These are phyloP conservation scores for Cordyceps militaris DNA, from an alignment of 2,329 filamentous ascomycete genomes.

Conservation along the genomic window DNA sequence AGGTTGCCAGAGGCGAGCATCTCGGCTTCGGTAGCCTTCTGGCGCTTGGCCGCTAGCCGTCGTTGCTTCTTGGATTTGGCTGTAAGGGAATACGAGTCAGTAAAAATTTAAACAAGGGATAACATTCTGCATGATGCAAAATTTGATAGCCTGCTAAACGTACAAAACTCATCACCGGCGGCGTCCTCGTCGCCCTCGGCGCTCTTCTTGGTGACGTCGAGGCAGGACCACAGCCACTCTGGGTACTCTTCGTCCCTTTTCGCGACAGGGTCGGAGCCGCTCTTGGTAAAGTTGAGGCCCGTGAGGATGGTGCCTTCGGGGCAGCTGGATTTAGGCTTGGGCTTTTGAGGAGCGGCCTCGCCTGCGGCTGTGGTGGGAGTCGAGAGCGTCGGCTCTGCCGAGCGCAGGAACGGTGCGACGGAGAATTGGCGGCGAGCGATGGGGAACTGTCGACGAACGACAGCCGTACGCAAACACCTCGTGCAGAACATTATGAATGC, in stretches of 20 bases:
- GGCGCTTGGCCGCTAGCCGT: slow-evolving; percentile 59
- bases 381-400: slow-evolving; percentile 31
- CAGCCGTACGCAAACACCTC: slow-evolving; percentile 42
- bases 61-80: slow-evolving; percentile 83
- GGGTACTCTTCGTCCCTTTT: slow-evolving; percentile 71
- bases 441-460: slow-evolving; percentile 25
- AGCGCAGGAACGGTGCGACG: slow-evolving; percentile 28
- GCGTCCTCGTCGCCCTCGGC: slow-evolving; percentile 43
- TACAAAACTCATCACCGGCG: slow-evolving; percentile 74
- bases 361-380: slow-evolving; percentile 27
- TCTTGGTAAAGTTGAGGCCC: slow-evolving; percentile 74
- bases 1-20: slow-evolving; percentile 60
- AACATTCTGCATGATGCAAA: not conserved
- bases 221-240: slow-evolving; percentile 68
- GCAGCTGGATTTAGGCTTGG: slow-evolving; percentile 42
- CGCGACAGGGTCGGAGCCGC: slow-evolving; percentile 64
- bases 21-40: slow-evolving; percentile 48
- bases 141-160: slow-evolving; percentile 26
- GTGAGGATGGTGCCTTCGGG: slow-evolving; percentile 62
- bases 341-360: slow-evolving; percentile 22
- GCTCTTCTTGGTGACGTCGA: slow-evolving; percentile 54
- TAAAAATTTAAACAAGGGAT: too few species aligned
- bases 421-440: slow-evolving; percentile 35
- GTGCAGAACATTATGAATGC: slow-evolving; percentile 32
- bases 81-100: slow-evolving; percentile 26